These are phyloP conservation scores for Torrubiellomyces zombiae DNA, from an alignment of 2,329 filamentous ascomycete genomes.

Conservation along the genomic window DNA sequence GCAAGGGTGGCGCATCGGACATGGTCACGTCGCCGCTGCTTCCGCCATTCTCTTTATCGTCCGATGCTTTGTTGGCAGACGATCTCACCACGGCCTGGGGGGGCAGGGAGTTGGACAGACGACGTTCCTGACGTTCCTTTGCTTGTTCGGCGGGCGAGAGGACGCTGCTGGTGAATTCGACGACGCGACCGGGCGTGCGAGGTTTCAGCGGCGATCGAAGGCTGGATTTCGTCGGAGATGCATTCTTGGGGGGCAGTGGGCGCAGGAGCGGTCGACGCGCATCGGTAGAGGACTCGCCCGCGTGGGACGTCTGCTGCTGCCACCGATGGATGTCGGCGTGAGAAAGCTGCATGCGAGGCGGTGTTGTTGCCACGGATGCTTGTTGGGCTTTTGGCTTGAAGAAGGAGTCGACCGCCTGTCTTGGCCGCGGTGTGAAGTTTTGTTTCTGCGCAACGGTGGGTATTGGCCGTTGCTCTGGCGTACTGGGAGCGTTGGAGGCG, in stretches of 20 bases:
- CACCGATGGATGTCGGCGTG: slow-evolving; percentile 24
- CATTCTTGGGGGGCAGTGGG: slow-evolving; percentile 31
- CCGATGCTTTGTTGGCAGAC: slow-evolving; percentile 6
- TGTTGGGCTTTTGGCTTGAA: slow-evolving; percentile 18
- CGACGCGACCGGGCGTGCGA: slow-evolving; percentile 39
- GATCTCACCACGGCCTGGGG: slow-evolving; percentile 4
- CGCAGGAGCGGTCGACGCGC: slow-evolving; percentile 22
- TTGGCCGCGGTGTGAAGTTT: slow-evolving; percentile 29
- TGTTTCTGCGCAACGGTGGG: slow-evolving; percentile 27
- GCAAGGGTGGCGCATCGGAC: slow-evolving; percentile 11
- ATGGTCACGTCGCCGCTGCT: slow-evolving; percentile 10
- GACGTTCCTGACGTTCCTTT: slow-evolving; percentile 14
- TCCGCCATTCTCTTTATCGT: slow-evolving; percentile 20
- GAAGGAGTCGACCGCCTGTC: slow-evolving; percentile 18
- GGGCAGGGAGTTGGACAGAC: slow-evolving; percentile 9
- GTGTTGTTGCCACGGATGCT: slow-evolving; percentile 13
- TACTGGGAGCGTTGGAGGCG: no score
- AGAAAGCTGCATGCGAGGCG: slow-evolving; percentile 24
- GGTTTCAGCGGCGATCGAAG: slow-evolving; percentile 40
- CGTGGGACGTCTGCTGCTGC: slow-evolving; percentile 22
- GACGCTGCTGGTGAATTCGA: slow-evolving; percentile 38
- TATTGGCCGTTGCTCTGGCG: slow-evolving; percentile 15
- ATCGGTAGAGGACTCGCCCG: slow-evolving; percentile 20
- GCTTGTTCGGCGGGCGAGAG: slow-evolving; percentile 28
- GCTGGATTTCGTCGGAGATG: slow-evolving; percentile 39